phyloP scores from a whole-genome alignment of 2,329 filamentous ascomycete species.

The Apiospora pterosperma region DNA sequence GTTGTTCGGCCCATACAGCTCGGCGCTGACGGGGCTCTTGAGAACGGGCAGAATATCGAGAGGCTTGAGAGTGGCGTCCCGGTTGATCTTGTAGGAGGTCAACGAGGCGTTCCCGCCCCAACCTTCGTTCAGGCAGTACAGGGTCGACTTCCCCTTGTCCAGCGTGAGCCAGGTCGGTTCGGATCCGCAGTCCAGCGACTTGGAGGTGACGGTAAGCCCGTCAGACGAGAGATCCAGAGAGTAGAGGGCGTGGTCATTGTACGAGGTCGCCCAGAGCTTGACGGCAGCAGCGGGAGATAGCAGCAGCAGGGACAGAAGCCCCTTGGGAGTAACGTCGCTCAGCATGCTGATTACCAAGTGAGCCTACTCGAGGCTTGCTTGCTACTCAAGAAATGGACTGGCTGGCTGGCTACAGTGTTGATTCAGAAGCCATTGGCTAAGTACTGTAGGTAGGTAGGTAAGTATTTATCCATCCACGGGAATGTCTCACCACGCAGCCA shows the following conservation, averaged over 20 bases:
- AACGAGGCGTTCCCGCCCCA: conserved; percentile 41
- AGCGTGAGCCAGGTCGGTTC: conserved; percentile 58
- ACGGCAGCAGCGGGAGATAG: neutral
- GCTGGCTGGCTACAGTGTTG: neutral
- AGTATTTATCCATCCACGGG: neutral
- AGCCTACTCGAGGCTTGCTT: neutral
- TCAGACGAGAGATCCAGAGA: neutral
- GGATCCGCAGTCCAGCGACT: conserved; percentile 37
- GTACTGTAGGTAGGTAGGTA: too few relatives aligned
- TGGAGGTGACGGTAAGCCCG: neutral
- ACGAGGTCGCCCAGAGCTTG: conserved; percentile 3
- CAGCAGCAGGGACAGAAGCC: conserved; percentile 3
- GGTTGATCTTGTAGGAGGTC: conserved; percentile 33
- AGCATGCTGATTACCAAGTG: neutral
- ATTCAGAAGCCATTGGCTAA: neutral
- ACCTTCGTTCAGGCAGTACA: conserved; percentile 59
- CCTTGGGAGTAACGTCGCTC: neutral
- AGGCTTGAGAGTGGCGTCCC: conserved; percentile 32
- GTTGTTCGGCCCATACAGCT: conserved; percentile 39
- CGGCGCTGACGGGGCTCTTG: conserved; percentile 41
- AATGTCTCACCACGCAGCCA: neutral
- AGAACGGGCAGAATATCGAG: conserved; percentile 32
- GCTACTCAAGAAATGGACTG: neutral
- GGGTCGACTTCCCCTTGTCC: conserved; percentile 38
- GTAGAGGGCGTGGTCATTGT: conserved; percentile 5